A percentile compares a stretch with the other conserved stretches of the same genome.
phyloP scores from a whole-genome alignment of 257 asterid species.

The Nicotiana undulata region DNA sequence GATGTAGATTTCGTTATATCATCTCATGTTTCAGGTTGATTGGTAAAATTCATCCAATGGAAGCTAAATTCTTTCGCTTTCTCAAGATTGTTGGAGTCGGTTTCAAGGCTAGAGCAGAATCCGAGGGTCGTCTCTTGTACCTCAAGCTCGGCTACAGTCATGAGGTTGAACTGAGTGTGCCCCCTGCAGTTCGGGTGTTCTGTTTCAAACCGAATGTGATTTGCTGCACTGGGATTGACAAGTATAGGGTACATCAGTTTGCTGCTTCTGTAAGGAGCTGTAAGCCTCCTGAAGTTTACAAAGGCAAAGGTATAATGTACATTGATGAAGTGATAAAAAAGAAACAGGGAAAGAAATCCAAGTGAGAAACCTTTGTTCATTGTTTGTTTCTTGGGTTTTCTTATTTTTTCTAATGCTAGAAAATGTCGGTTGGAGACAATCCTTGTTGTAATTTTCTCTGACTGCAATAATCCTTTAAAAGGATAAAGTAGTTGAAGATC shows the following conservation, averaged over 20 bases:
- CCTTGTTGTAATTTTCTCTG: background rate
- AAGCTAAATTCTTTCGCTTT: conserved; percentile 47
- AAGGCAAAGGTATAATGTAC: conserved; percentile 66
- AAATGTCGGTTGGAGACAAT: background rate
- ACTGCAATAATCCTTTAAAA: background rate
- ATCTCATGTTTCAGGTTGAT: background rate
- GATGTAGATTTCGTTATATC: background rate
- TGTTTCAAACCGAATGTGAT: conserved; percentile 53
- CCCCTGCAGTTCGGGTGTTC: conserved; percentile 59
- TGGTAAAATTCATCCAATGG: conserved; percentile 18
- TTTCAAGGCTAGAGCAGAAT: conserved; percentile 68
- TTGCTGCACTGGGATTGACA: conserved; percentile 58
- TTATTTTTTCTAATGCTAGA: background rate
- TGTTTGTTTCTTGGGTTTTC: background rate
- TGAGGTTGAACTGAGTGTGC: conserved; percentile 49
- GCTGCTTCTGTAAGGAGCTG: conserved; percentile 52
- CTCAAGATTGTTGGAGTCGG: conserved; percentile 72
- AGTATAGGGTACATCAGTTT: conserved; percentile 48
- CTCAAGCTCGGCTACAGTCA: conserved; percentile 64
- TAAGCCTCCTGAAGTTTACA: conserved; percentile 64
- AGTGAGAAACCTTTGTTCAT: conserved; percentile 9
- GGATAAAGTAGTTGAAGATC: background rate
- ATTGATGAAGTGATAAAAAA: conserved; percentile 59
- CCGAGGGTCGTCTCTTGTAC: conserved; percentile 61
- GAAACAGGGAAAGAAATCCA: conserved; percentile 65